phyloP scores from a whole-genome alignment of 1,139 yeast species.

The Meyerozyma sp. region DNA sequence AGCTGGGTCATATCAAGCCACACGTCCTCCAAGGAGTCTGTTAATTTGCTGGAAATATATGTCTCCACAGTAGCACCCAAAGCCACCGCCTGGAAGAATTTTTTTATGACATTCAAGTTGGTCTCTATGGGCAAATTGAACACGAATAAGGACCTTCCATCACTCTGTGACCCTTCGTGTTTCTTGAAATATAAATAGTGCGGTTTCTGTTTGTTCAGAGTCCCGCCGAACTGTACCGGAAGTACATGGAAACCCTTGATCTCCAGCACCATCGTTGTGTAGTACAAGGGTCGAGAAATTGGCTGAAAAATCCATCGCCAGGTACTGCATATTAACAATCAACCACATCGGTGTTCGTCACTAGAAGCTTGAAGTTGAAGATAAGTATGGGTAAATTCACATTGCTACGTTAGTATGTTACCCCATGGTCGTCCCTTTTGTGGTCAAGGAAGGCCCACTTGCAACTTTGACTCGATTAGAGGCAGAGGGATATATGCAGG shows the following conservation, averaged over 20 bases:
- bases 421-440: too few relatives aligned
- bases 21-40: conserved; percentile 44
- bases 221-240: conserved; percentile 36
- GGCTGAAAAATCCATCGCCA: not conserved
- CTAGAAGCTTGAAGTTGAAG: too few relatives aligned
- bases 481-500: not conserved
- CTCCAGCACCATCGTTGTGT: conserved; percentile 14
- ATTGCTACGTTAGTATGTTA: too few relatives aligned
- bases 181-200: conserved; percentile 61
- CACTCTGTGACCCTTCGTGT: conserved; percentile 40
- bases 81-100: conserved; percentile 54
- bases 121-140: conserved; percentile 71
- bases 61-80: conserved; percentile 57
- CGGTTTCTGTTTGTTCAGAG: conserved; percentile 18
- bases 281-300: not conserved
- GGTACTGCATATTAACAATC: not conserved
- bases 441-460: too few relatives aligned
- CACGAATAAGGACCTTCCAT: conserved; percentile 54
- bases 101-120: conserved; percentile 46
- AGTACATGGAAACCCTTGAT: conserved; percentile 55
- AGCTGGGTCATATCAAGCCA: conserved; percentile 55
- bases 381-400: too few relatives aligned
- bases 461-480: too few relatives aligned
- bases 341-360: too few relatives aligned
- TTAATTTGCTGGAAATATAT: conserved; percentile 30